Percentiles rank a stretch among this genome's conserved stretches.
These are phyloP conservation scores for Allomyces javanicus DNA, from an alignment of 192 early-diverging fungal species.

Conservation along the genomic window DNA sequence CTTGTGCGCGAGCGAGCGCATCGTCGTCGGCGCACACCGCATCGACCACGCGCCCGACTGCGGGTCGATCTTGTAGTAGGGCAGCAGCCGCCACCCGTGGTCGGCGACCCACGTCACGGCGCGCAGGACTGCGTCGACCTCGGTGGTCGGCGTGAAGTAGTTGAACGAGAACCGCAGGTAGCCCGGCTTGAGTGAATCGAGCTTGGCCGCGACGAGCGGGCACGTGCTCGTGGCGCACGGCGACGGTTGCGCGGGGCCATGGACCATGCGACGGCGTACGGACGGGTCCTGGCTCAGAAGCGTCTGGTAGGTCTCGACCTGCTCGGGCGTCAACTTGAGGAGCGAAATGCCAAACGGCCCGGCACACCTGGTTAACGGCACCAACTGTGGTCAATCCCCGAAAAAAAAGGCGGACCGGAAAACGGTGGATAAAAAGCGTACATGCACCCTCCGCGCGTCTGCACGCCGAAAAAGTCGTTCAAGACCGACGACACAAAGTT, in stretches of 20 bases:
- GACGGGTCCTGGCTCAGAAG: not conserved
- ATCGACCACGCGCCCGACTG: slow-evolving; percentile 8
- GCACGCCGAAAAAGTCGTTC: slow-evolving; percentile 16
- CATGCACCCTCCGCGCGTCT: slow-evolving; percentile 10
- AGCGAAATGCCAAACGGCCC: slow-evolving; percentile 13
- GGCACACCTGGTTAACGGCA: slow-evolving; percentile 10
- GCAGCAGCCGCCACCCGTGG: slow-evolving; percentile 12
- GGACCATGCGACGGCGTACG: not conserved
- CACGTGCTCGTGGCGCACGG: not conserved
- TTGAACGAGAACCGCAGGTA: slow-evolving; percentile 19
- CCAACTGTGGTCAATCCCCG: no score
- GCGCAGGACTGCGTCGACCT: slow-evolving; percentile 18
- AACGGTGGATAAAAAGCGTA: not conserved
- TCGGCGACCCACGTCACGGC: slow-evolving; percentile 18
- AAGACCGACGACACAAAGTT: slow-evolving; percentile 9
- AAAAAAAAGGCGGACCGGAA: not conserved
- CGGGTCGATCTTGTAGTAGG: slow-evolving; percentile 10
- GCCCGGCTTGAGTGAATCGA: slow-evolving; percentile 8
- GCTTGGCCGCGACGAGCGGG: not conserved
- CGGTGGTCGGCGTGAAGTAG: slow-evolving; percentile 14
- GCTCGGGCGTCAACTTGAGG: slow-evolving; percentile 2
- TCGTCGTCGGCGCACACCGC: not conserved
- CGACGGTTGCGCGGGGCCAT: not conserved
- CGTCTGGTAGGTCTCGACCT: not conserved
- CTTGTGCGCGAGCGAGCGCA: not conserved